phyloP scores from a whole-genome alignment of 208 protist genomes.

The Trypanosoma scelopori region DNA sequence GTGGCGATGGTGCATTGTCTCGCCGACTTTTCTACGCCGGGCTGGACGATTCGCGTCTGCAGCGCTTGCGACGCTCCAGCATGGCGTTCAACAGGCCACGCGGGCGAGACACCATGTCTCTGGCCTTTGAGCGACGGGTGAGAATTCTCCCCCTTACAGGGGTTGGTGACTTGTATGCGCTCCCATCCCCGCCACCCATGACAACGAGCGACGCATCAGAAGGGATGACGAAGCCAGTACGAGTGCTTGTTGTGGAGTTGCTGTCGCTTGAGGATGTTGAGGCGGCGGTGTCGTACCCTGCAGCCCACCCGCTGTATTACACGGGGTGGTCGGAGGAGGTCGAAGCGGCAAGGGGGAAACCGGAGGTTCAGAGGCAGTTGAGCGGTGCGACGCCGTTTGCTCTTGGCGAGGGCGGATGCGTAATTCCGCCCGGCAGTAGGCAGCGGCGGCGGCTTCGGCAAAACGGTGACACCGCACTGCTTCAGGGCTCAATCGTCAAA shows the following conservation, averaged over 20 bases:
- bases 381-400: neutral
- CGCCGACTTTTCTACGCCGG: slow-evolving; percentile 64
- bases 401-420: slow-evolving; percentile 2
- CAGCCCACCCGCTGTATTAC: slow-evolving; percentile 65
- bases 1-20: neutral
- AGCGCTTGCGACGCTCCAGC: slow-evolving; percentile 53
- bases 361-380: neutral
- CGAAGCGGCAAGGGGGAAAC: neutral
- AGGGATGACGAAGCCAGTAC: neutral
- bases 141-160: slow-evolving; percentile 32
- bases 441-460: slow-evolving; percentile 56
- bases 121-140: slow-evolving; percentile 74
- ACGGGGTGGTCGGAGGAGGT: slow-evolving; percentile 25
- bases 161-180: slow-evolving; percentile 40
- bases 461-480: slow-evolving; percentile 64
- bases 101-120: slow-evolving; percentile 72
- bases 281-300: slow-evolving; percentile 49
- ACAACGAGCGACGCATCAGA: neutral
- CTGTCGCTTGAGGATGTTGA: slow-evolving; percentile 35
- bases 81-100: slow-evolving; percentile 78
- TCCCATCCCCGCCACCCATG: neutral
- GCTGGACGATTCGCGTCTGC: slow-evolving; percentile 67
- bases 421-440: slow-evolving; percentile 33
- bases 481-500: slow-evolving; percentile 24
- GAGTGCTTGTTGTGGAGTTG: slow-evolving; percentile 71